Conservation (phyloP, 352 stramenopile genomes). For the Blastocystis hominis region DNA sequence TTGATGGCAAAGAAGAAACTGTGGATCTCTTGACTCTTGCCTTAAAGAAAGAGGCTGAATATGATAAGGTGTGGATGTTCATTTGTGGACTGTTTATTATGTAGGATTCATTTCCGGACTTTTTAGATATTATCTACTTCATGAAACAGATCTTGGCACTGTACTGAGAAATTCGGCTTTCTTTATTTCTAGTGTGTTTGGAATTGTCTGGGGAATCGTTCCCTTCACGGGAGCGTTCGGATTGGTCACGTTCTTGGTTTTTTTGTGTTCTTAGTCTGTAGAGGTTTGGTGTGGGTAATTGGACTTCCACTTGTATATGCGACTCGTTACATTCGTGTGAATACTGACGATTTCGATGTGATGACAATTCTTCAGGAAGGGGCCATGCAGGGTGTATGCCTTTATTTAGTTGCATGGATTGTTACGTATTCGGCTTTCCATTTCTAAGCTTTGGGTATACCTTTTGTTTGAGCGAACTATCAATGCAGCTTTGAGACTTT, state of each 20-base stretch:
- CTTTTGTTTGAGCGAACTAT: no score
- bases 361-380: constrained; percentile 8
- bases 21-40: constrained; percentile 44
- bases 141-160: constrained; percentile 49
- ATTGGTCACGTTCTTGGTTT: background rate
- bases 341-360: constrained; percentile 42
- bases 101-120: constrained; percentile 33
- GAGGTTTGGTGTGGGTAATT: background rate
- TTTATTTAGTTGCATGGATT: constrained; percentile 40
- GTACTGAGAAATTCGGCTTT: background rate
- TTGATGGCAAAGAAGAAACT: constrained; percentile 26
- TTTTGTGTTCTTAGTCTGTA: background rate
- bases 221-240: constrained; percentile 30
- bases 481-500: background rate
- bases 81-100: background rate
- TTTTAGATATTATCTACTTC: constrained; percentile 50
- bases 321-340: constrained; percentile 17
- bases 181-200: background rate
- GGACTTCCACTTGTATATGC: constrained; percentile 26
- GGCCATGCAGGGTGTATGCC: background rate
- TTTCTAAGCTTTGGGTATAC: constrained; percentile 4
- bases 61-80: background rate
- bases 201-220: constrained; percentile 36
- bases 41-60: constrained; percentile 37
- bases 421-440: constrained; percentile 24